Conservation (phyloP, 352 stramenopile genomes). For the Phytopythium montanum region DNA sequence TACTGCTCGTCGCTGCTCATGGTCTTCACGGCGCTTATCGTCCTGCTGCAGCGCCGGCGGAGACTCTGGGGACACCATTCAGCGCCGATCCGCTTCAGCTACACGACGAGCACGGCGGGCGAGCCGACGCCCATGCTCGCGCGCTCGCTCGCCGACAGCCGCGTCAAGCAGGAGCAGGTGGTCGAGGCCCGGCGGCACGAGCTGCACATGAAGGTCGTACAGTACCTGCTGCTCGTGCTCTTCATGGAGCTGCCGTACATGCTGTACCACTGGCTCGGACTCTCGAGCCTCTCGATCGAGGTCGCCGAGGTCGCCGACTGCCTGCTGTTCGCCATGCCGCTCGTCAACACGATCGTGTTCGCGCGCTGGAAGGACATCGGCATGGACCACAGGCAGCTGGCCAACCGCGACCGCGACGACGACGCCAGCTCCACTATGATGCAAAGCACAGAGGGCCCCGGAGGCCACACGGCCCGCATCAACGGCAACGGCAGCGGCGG, state of each 20-base stretch:
- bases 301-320: constrained; percentile 33
- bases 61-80: neutral
- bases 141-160: constrained; percentile 8
- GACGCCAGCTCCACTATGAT: constrained; percentile 10
- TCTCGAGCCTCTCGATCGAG: constrained; percentile 18
- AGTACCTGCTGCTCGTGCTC: constrained; percentile 44
- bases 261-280: constrained; percentile 30
- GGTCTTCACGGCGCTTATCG: constrained; percentile 25
- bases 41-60: constrained; percentile 25
- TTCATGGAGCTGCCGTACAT: constrained; percentile 47
- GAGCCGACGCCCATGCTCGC: constrained; percentile 10
- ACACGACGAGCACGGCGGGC: constrained; percentile 1
- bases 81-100: constrained; percentile 5
- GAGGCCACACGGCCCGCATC: constrained; percentile 13
- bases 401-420: constrained; percentile 3
- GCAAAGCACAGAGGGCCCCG: constrained; percentile 5
- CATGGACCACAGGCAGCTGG: no score
- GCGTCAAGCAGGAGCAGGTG: constrained; percentile 4
- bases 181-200: constrained; percentile 14
- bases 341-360: constrained; percentile 56
- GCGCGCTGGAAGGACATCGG: constrained; percentile 9
- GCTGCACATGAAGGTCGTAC: constrained; percentile 30
- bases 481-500: neutral
- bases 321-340: constrained; percentile 41
- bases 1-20: constrained; percentile 31